These are phyloP conservation scores for Mycosphaerelloides madeirae DNA, from an alignment of 2,329 filamentous ascomycete genomes.

Conservation along the genomic window DNA sequence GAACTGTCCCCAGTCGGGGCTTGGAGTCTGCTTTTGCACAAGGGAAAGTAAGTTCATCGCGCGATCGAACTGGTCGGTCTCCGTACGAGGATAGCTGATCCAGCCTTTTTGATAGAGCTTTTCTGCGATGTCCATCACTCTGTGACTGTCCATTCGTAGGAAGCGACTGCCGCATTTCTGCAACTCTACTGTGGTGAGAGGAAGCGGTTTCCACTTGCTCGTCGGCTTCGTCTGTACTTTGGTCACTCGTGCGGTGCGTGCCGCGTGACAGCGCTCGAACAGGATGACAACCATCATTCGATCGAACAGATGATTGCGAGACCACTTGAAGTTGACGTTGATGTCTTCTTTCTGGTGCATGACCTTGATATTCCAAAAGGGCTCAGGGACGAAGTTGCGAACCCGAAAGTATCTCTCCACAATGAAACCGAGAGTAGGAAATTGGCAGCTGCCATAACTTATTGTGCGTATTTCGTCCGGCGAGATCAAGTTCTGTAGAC, in stretches of 20 bases:
- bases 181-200: slow-evolving; percentile 89
- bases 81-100: slow-evolving; percentile 95
- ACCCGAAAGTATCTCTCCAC: slow-evolving; percentile 94
- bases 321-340: slow-evolving; percentile 80
- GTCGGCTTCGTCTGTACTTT: slow-evolving; percentile 89
- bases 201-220: slow-evolving; percentile 88
- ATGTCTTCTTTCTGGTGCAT: slow-evolving; percentile 72
- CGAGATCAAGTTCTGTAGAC: slow-evolving; percentile 69
- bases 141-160: slow-evolving; percentile 83
- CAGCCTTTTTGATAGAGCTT: slow-evolving; percentile 87
- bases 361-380: slow-evolving; percentile 89
- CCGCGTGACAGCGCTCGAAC: slow-evolving; percentile 76
- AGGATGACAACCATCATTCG: slow-evolving; percentile 73
- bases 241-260: slow-evolving; percentile 71
- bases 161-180: slow-evolving; percentile 92
- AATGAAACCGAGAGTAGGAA: slow-evolving; percentile 92
- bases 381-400: slow-evolving; percentile 85
- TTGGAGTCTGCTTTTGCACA: slow-evolving; percentile 73
- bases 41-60: slow-evolving; percentile 78
- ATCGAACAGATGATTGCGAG: slow-evolving; percentile 78
- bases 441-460: slow-evolving; percentile 70
- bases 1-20: slow-evolving; percentile 74
- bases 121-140: slow-evolving; percentile 84
- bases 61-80: slow-evolving; percentile 91
- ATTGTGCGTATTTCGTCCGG: slow-evolving; percentile 65